Base-by-base conservation (phyloP, 306 rosid species). In the Sindora glabra region DNA sequence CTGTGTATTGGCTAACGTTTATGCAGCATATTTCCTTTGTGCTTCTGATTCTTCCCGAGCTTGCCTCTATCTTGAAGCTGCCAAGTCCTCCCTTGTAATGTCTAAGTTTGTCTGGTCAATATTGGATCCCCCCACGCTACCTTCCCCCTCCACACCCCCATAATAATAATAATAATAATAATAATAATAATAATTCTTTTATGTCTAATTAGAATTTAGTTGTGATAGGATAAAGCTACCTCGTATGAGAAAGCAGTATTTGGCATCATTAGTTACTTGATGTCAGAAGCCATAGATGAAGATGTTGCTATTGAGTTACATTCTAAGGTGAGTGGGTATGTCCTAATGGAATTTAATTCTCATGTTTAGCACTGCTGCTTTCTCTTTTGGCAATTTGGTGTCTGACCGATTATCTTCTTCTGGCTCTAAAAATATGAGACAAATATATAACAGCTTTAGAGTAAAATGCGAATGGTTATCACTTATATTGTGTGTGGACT, bases 1-100 rank as follows among this genome's bases (percentile, higher is more conserved):
- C 46, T 92, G 96, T 59, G 90, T 88, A 22, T 76, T 92, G 65
- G 98, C 98, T 2, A 92, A 88, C 77, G 71, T 83, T 27, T 80
- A 83, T 65, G 94, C 79, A 33, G 90, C 89, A 8, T 74, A 72
- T 68, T 80, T 48, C 52, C 79, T 86, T 52, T 42, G 19, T 59
- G 80, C 83, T 10, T 72, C 86, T 10, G 69, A 56, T 67, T 78
- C 81, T 78, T 83, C 85, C 1, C 70, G 69, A 48, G 89, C 81
- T 81, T 25, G 21, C 48, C 11, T 59, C 48, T 68, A 61, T 74
- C 79, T 92, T 45, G 58, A 69, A 40, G 75, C 89, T 2, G 96
- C 99, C 5, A 45, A 75, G 70, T 71, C 82, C 2, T 62, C 54
- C 41, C 89, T 89, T 34, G 99, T 92, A 65, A 60, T 38, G 74